Evolutionary conservation across 1,284 basidiomycete genomes (phyloP).

Genomic region (Boletus semigastroideus): DNA sequence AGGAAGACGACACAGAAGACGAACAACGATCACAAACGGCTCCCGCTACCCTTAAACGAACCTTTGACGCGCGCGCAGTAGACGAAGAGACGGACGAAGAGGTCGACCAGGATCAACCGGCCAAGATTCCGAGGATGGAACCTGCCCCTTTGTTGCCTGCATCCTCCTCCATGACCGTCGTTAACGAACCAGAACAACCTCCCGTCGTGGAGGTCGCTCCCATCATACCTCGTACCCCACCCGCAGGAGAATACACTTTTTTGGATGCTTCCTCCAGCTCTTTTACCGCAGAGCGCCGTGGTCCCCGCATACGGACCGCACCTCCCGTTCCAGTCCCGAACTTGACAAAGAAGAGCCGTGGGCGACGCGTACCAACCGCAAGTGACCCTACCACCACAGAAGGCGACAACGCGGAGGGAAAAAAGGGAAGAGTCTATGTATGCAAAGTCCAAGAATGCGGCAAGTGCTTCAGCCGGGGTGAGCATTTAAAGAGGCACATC

Average conservation of each 20-base stretch:
- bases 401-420: conserved; percentile 34
- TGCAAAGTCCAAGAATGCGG: conserved; percentile 69
- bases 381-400: conserved; percentile 23
- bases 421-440: conserved; percentile 51
- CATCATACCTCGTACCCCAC: conserved; percentile 21
- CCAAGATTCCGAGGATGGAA: conserved; percentile 32
- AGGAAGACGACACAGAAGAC: conserved; percentile 31
- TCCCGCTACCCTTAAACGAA: conserved; percentile 30
- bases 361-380: conserved; percentile 61
- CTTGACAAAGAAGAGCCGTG: conserved; percentile 70
- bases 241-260: conserved; percentile 35
- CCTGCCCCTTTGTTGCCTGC: conserved; percentile 24
- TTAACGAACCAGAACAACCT: conserved; percentile 24
- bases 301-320: conserved; percentile 36
- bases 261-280: conserved; percentile 37
- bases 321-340: conserved; percentile 67
- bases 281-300: conserved; percentile 34
- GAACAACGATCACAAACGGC: conserved; percentile 20
- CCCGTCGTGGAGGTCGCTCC: conserved; percentile 10
- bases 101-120: conserved; percentile 24
- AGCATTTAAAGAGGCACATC: conserved; percentile 79
- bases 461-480: conserved; percentile 71
- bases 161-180: conserved; percentile 32
- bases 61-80: conserved; percentile 35
- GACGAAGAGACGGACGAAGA: conserved; percentile 37